Base-by-base conservation (phyloP, 164 flowering plant genomes). In the Aristolochia contorta region DNA sequence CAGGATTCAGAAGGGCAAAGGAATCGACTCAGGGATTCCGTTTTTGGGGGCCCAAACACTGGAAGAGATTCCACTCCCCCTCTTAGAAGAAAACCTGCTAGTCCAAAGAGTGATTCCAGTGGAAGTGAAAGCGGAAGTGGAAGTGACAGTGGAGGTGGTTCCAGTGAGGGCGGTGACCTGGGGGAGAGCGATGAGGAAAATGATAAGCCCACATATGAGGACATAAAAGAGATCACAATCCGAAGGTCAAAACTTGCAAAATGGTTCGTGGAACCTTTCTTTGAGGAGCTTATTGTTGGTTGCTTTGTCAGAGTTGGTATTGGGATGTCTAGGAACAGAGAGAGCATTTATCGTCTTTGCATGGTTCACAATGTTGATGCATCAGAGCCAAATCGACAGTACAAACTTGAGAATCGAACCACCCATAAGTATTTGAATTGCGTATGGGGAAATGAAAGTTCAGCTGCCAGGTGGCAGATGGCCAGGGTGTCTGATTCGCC, bases 401-500 rank as follows among this genome's bases (percentile, higher is more conserved):
- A 93, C 73, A 85, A 83, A 72, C 76, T 93, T n/a, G 96, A 90
- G 75, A 83, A 83, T 60, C 87, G 77, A 60, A 82, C 72, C 59
- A 93, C 99, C 10, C 60, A 80, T 77, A 93, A 93, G 85, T 90
- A 84, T 64, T 72, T 93, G 65, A 86, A 90, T 71, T 81, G 82
- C 62, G 72, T 79, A 30, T 88, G 96, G 96, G 89, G 91, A 43
- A 82, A 78, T 73, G 95, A 90, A 63, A 80, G 64, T 68, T 80
- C 92, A 16, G 92, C 97, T 56, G 96, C 97, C 12, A 73, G 94
- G 77, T 93, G 99, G 97, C 96, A 93, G 75, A 93, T 93, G 99
- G 96, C 90, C 41, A 80, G 84, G 86, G 72, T 90, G 67, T 90
- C 96, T 0, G 96, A 90, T 71, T 80, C 92, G 18, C 72, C 80